Base-by-base conservation (phyloP, 306 rosid species). In the Gastrolobium villosum region DNA sequence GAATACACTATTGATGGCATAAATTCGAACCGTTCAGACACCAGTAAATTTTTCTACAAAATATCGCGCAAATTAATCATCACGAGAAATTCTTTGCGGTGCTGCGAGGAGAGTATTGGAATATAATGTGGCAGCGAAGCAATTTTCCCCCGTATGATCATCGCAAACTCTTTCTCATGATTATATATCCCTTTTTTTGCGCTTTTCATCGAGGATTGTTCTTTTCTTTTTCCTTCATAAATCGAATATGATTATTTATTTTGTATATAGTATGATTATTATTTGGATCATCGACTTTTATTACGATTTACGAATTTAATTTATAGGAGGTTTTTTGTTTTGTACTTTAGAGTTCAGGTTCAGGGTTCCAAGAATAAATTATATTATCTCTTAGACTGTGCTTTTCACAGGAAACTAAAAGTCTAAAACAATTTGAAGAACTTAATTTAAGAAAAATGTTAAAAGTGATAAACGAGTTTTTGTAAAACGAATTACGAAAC, bases 111-210 rank as follows among this genome's bases (percentile, higher is more conserved):
- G 30, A 46, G 55, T n/a, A 28, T 40, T 39, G 54, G 65, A 54
- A 30, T 30, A 3, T 67, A 41, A 28, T 7, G 50, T 41, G 43
- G n/a, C 3, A 30, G 10, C 13, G 65, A 31, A 43, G 45, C 35
- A 14, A 73, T 41, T 26, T 10, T 4, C 31, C 37, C 28, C 5
- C 63, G 4, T 10, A 1, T 32, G 31, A 69, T 69, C 5, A 50
- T 28, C 41, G 4, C 28, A 28, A 40, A 55, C 77, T 9, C 78
- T 73, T 57, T 57, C 15, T 59, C 44, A 73, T 55, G 7, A 73
- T 73, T 55, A 40, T 39, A 40, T 72, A 3, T 15, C 10, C 7
- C 11, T 7, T 39, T 53, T 14, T 14, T 35, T 14, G 11, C 40
- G 26, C 28, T 32, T 74, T 60, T 44, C 26, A 59, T 61, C 60